A percentile compares a stretch with the other conserved stretches of the same genome.
Evolutionary conservation across 192 early-diverging fungal species (phyloP).

Genomic region (Rhizoclosmatium globosum): DNA sequence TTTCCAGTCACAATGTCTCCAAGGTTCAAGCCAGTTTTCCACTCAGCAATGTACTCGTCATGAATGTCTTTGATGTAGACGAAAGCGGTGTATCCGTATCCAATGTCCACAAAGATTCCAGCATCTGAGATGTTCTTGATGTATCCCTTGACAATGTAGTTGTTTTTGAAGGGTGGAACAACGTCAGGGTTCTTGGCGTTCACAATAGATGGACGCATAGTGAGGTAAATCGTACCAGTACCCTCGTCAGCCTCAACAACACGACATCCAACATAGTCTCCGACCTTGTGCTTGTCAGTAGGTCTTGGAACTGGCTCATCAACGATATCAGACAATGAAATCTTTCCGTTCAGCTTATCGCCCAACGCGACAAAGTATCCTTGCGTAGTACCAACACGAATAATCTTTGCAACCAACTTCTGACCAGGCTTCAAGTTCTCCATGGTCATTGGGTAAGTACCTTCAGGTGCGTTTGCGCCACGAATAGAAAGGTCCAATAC

Average conservation of each 20-base stretch:
- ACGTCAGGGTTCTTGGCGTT: constrained; percentile 11
- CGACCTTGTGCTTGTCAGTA: constrained; percentile 34
- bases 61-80: constrained; percentile 88
- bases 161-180: constrained; percentile 24
- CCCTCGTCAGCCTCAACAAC: constrained; percentile 51
- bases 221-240: constrained; percentile 70
- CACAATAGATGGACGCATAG: constrained; percentile 57
- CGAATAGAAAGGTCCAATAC: constrained; percentile 46
- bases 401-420: constrained; percentile 63
- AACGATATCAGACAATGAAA: constrained; percentile 67
- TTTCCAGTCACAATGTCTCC: constrained; percentile 83
- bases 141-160: constrained; percentile 55
- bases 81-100: constrained; percentile 68
- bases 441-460: constrained; percentile 36
- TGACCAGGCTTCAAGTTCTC: constrained; percentile 64
- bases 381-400: constrained; percentile 48
- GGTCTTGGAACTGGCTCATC: constrained; percentile 56
- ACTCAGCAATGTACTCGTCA: constrained; percentile 88
- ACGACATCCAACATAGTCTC: constrained; percentile 42
- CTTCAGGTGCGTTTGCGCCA: background rate
- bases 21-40: constrained; percentile 72
- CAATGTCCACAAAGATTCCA: constrained; percentile 77
- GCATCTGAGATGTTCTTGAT: constrained; percentile 48
- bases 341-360: constrained; percentile 64
- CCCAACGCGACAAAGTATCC: constrained; percentile 67